A percentile compares a stretch with the other conserved stretches of the same genome.
Evolutionary conservation across 192 early-diverging fungal genomes (phyloP).

Genomic region (Rhizophagus prolifer): DNA sequence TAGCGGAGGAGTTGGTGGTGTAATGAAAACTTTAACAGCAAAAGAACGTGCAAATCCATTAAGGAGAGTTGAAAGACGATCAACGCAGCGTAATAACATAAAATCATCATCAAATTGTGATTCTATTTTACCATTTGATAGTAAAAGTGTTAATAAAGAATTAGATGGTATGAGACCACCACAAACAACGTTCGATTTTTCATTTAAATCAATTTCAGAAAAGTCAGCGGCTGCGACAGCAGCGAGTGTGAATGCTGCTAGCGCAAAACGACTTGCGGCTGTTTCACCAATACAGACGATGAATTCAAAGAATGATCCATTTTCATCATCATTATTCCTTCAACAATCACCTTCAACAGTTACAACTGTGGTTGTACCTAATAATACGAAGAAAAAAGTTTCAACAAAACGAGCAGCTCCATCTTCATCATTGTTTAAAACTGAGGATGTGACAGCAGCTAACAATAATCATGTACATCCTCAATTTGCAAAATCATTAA

Average conservation of each 20-base stretch:
- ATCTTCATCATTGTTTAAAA: conserved; percentile 22
- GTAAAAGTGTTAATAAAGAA: conserved; percentile 10
- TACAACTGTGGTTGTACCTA: background rate
- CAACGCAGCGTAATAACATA: background rate
- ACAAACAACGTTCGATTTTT: conserved; percentile 28
- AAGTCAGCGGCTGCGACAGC: conserved; percentile 22
- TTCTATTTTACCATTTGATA: background rate
- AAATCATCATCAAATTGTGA: background rate
- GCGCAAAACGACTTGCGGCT: conserved; percentile 26
- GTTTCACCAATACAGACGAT: conserved; percentile 28
- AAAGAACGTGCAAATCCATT: conserved; percentile 29
- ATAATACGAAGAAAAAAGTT: conserved; percentile 18
- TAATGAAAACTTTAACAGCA: conserved; percentile 8
- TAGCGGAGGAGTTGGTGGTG: conserved; percentile 19
- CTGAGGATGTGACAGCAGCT: background rate
- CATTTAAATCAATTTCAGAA: conserved; percentile 26
- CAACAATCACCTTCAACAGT: background rate
- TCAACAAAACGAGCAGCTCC: conserved; percentile 27
- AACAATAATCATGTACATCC: conserved; percentile 19
- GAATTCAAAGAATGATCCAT: conserved; percentile 30
- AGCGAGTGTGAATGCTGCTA: conserved; percentile 24
- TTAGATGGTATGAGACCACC: conserved; percentile 18
- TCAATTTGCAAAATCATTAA: background rate
- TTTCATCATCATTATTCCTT: conserved; percentile 19
- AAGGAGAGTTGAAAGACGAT: conserved; percentile 22